Base-by-base conservation (phyloP, 2,329 filamentous ascomycete species). In the Leptographium procerum region DNA sequence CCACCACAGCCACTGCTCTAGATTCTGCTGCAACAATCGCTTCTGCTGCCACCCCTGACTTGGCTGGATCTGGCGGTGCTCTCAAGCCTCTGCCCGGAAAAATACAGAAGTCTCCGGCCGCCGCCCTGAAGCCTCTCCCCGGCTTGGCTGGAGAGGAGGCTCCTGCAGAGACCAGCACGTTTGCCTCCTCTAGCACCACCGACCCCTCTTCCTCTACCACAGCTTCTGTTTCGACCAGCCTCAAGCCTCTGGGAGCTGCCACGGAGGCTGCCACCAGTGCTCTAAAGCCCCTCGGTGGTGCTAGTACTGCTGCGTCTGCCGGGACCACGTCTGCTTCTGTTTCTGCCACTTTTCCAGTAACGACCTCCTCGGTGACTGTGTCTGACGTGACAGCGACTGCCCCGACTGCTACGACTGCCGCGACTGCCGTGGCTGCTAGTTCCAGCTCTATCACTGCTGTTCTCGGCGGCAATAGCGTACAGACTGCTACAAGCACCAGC, bases 71-170 rank as follows among this genome's bases (percentile, higher is more conserved):
- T 11, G 43, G 43, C 43, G 19, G 3, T 22, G n/a, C 43, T 22
- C 43, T 63, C 53, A 60, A 65, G 60, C 57, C 57, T 6, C 60
- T 64, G 24, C 61, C 60, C 0, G 62, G 60, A 4, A 22, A n/a
- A 5, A 40, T 61, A 48, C 57, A 58, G 55, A 56, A 58, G 14
- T 26, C 28, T 2, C 31, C 28, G 16, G 13, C 51, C 13, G 57
- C 43, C 6, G 36, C 47, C 3, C 57, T 63, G 31, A 62, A 62
- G 61, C 60, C 57, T 2, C 60, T 63, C 19, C 62, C 62, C 2
- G 58, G 59, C 26, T 54, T 63, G 52, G 60, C 57, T 29, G 52
- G 56, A 8, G 52, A 47, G 5, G 52, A 47, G 5, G 28, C 29
- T 19, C 31, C 52, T 4, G 43, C 33, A 11, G 33, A 56, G 24